These are phyloP conservation scores for Pseudocercospora eumusae DNA, from an alignment of 2,329 filamentous ascomycete genomes.

Conservation along the genomic window DNA sequence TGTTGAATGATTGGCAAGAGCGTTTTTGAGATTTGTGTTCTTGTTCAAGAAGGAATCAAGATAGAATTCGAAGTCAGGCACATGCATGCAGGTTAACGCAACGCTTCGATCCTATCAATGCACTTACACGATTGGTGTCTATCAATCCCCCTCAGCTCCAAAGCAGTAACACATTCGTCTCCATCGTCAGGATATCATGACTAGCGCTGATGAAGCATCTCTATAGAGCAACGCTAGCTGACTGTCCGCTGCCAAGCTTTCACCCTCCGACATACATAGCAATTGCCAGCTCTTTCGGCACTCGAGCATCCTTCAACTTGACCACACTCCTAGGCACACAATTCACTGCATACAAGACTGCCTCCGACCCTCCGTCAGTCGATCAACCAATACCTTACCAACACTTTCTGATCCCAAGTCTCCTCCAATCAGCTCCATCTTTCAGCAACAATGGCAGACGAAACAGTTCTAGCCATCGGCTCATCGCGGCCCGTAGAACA, in stretches of 20 bases:
- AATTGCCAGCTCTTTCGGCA: neutral
- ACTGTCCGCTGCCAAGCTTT: slow-evolving; percentile 3
- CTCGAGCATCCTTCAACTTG: neutral
- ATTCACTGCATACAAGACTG: too few relatives aligned
- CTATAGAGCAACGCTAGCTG: neutral
- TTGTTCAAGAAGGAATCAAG: neutral
- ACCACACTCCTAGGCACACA: too few relatives aligned
- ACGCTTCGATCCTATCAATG: neutral
- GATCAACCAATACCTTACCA: neutral
- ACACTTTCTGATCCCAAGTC: neutral
- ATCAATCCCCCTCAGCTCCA: too few relatives aligned
- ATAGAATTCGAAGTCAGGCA: neutral
- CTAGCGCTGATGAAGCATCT: too few relatives aligned
- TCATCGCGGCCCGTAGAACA: slow-evolving; percentile 37
- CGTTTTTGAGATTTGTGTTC: neutral
- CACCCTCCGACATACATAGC: neutral
- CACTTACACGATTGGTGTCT: neutral
- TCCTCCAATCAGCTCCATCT: neutral
- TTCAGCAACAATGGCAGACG: neutral
- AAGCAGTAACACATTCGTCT: too few relatives aligned
- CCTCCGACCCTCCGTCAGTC: neutral
- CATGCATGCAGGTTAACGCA: neutral
- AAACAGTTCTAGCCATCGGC: slow-evolving; percentile 43
- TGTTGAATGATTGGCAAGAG: neutral
- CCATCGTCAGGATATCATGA: too few relatives aligned